phyloP scores from a whole-genome alignment of 768 basidiomycete species.

The Lyophyllum decastes region DNA sequence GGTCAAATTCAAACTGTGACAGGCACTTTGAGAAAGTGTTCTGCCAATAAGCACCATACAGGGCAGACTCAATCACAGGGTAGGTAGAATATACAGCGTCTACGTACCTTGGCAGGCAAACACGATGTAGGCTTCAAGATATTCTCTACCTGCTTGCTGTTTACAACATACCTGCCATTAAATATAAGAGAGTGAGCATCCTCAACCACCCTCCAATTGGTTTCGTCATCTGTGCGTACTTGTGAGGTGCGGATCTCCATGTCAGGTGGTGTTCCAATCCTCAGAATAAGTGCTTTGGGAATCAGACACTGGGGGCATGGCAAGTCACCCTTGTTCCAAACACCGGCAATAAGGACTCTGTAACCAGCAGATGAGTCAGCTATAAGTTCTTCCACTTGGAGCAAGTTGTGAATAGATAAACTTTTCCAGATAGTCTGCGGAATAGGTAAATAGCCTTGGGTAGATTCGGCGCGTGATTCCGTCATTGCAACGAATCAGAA shows the following conservation, averaged over 20 bases:
- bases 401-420: background rate
- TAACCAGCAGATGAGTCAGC: background rate
- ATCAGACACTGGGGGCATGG: slow-evolving; percentile 22
- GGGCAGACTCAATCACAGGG: too few species aligned
- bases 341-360: slow-evolving; percentile 21
- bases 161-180: background rate
- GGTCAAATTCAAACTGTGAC: slow-evolving; percentile 19
- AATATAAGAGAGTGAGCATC: background rate
- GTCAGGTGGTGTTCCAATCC: slow-evolving; percentile 10
- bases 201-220: background rate
- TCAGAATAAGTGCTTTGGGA: slow-evolving; percentile 3
- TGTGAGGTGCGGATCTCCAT: background rate
- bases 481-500: slow-evolving; percentile 23
- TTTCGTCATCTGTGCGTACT: slow-evolving; percentile 6
- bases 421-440: slow-evolving; percentile 35
- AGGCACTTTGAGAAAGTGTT: slow-evolving; percentile 8
- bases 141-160: background rate
- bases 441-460: slow-evolving; percentile 29
- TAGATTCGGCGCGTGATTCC: slow-evolving; percentile 23
- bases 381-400: too few species aligned
- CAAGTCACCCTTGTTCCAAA: slow-evolving; percentile 17
- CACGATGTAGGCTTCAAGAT: background rate
- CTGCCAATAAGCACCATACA: too few species aligned
- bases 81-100: too few species aligned
- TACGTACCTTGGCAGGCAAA: background rate